Conservation (phyloP, 495 filamentous ascomycete species). For the Penicillium psychrofluorescens region DNA sequence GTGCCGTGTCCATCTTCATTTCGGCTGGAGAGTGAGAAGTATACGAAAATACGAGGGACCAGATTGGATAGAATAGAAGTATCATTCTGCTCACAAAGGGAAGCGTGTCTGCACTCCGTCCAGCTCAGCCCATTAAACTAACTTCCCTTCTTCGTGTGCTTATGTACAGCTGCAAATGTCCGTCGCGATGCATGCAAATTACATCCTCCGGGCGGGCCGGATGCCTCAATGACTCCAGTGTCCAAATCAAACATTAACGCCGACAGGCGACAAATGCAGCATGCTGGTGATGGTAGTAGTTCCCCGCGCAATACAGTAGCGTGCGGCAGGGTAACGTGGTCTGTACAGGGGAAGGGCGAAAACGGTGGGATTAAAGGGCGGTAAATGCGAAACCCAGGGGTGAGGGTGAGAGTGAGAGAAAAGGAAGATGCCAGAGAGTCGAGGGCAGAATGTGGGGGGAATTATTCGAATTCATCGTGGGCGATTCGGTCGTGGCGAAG, state of each 20-base stretch:
- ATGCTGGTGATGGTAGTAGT: no score
- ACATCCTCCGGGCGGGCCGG: constrained; percentile 2
- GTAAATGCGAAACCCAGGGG: constrained; percentile 14
- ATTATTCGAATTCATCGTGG: background rate
- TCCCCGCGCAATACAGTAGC: background rate
- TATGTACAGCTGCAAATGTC: constrained; percentile 38
- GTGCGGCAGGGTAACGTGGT: constrained; percentile 7
- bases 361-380: constrained; percentile 30
- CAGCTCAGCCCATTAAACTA: constrained; percentile 17
- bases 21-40: no score
- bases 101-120: constrained; percentile 26
- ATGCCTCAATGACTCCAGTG: constrained; percentile 4
- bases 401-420: constrained; percentile 13
- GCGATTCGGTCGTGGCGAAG: background rate
- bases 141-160: no score
- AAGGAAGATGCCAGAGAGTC: constrained; percentile 21
- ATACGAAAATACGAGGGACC: background rate
- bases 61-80: background rate
- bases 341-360: constrained; percentile 27
- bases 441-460: constrained; percentile 2
- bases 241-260: background rate
- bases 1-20: no score
- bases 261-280: no score
- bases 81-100: constrained; percentile 21
- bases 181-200: constrained; percentile 10